Evolutionary conservation across 768 basidiomycete genomes (phyloP), one percentile per base, ranked within the genome.

Genomic region (Suillus bovinus): DNA sequence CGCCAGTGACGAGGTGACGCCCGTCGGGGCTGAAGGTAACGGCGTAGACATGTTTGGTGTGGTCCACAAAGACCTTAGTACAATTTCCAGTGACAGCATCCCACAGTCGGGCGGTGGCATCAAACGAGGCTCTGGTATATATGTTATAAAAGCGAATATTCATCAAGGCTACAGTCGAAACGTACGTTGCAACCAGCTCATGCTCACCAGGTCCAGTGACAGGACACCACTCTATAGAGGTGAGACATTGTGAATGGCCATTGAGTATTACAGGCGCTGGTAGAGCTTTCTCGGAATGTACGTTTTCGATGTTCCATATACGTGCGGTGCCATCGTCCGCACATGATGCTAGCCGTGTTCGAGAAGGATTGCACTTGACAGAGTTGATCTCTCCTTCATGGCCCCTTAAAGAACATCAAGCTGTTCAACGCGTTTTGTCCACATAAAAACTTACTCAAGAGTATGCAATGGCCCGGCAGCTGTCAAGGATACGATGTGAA

Each of bases 241-340:
- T 88, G 58, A 94, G 84, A 56, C 86, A 82, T 63, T 85, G 80
- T 44, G 72, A 79, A 71, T 94, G 92, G 2, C 91, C 92, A 47
- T 77, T 75, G 38, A 93, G 76, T 8, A 86, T 72, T 16, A 79
- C 62, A 17, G 63, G 66, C 22, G 63, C 58, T 8, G 66, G 54
- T 36, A 57, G 49, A 11, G 65, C 50, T 60, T 74, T 72, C 47
- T 69, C 74, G 44, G 66, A 54, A 63, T 72, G 71, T 24, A 85
- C 66, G 56, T 80, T 79, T 58, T 83, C 83, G 55, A 90, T 75
- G 59, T 84, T 81, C 91, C 91, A 94, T 67, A 94, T 82, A 41
- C 89, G 85, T 22, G 89, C 87, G 0, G 90, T 91, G 65, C 78
- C 78, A 65, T 94, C 93, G 68, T 94, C 93, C 1, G 93, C 91